These are phyloP conservation scores for Phytomonas serpens DNA, from an alignment of 208 protist species.

Conservation along the genomic window DNA sequence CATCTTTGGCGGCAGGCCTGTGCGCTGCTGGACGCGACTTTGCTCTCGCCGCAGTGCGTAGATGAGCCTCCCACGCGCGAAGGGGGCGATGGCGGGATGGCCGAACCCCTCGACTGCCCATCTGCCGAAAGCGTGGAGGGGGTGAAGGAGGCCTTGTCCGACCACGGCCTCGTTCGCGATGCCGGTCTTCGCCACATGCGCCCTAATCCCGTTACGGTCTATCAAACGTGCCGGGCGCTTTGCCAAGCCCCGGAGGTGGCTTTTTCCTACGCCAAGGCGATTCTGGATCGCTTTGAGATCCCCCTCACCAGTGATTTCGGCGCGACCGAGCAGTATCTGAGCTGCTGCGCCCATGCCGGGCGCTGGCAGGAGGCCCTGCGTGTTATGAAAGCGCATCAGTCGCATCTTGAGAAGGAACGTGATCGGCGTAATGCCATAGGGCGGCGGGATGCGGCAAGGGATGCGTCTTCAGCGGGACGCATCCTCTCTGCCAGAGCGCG, in stretches of 20 bases:
- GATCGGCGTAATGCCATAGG: background rate
- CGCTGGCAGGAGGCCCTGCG: conserved; percentile 47
- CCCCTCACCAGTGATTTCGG: conserved; percentile 17
- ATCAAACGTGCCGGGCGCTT: conserved; percentile 41
- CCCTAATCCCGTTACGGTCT: conserved; percentile 51
- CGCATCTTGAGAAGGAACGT: background rate
- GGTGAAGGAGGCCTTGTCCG: background rate
- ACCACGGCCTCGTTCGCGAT: background rate
- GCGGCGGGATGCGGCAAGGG: background rate
- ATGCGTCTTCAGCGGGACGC: background rate
- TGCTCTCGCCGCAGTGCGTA: background rate
- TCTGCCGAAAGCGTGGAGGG: background rate
- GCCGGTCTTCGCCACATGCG: conserved; percentile 4
- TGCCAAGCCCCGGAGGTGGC: conserved; percentile 11
- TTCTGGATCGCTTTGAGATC: conserved; percentile 21
- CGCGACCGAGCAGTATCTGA: conserved; percentile 27
- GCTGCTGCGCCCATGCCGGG: conserved; percentile 29
- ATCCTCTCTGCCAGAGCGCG: background rate
- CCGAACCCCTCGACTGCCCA: background rate
- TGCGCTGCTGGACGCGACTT: conserved; percentile 22
- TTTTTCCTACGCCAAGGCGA: conserved; percentile 24
- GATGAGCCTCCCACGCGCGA: background rate
- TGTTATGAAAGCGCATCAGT: conserved; percentile 16
- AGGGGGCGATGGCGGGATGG: background rate
- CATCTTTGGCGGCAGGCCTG: conserved; percentile 36